Percentiles rank a stretch among this genome's conserved stretches.
These are phyloP conservation scores for Eucalyptus erythrocorys DNA, from an alignment of 345 rosid species.

Conservation along the genomic window DNA sequence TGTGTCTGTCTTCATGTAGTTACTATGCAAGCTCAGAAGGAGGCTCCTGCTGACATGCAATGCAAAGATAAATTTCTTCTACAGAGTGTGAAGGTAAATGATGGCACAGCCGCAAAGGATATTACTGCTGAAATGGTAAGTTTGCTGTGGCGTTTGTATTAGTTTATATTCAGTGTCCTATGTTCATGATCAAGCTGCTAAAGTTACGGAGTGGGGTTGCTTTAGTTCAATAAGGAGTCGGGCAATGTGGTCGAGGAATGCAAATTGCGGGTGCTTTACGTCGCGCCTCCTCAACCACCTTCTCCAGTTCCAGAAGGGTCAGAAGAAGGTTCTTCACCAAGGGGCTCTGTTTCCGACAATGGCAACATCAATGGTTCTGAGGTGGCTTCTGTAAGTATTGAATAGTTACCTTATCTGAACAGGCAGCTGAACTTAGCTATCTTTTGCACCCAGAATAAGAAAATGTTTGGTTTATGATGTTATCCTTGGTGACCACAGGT, in stretches of 20 bases:
- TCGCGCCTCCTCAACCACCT: constrained; percentile 67
- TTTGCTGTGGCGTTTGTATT: background rate
- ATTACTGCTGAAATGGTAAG: constrained; percentile 64
- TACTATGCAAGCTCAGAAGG: constrained; percentile 84
- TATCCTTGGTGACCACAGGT: constrained; percentile 24
- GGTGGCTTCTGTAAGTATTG: constrained; percentile 6
- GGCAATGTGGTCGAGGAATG: constrained; percentile 67
- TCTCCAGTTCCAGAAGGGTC: constrained; percentile 76
- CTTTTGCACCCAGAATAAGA: background rate
- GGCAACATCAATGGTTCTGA: constrained; percentile 42
- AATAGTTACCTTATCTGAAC: background rate
- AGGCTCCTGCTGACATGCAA: constrained; percentile 65
- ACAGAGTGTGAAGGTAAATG: constrained; percentile 50
- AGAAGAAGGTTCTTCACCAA: constrained; percentile 66
- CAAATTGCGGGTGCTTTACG: constrained; percentile 64
- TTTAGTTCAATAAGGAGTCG: constrained; percentile 63
- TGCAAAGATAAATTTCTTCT: constrained; percentile 82
- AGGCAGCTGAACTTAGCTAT: background rate
- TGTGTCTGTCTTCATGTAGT: constrained; percentile 19
- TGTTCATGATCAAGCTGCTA: background rate
- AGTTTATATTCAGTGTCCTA: background rate
- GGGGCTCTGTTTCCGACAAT: constrained; percentile 54
- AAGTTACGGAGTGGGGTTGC: background rate
- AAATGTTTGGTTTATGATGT: background rate
- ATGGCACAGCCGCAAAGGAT: constrained; percentile 42